Base-by-base conservation (phyloP, 2,329 filamentous ascomycete genomes). In the Thelonectria discophora region DNA sequence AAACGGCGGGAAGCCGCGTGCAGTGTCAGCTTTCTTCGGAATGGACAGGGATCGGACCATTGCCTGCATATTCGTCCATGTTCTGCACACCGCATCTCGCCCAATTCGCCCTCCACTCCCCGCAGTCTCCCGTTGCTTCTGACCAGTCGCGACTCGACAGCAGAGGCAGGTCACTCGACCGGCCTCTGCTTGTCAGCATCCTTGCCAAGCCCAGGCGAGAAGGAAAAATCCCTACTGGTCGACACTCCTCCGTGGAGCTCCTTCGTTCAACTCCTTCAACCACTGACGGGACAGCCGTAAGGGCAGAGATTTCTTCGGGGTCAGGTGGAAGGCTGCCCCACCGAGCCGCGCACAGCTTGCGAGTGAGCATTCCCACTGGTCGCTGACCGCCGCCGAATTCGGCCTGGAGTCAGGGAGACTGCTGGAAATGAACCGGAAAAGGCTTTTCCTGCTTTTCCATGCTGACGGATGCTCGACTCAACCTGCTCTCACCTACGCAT, bases 271-370 rank as follows among this genome's bases (percentile, higher is more conserved):
- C 12, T n/a, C n/a, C 34, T 37, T 37, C 34, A 37, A 13, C 12
- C 34, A 30, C 27, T 8, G 5, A 30, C 27, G 8, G 27, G 27
- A 52, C 52, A 46, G 21, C 47, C 53, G 58, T 61, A 53, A 53
- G 53, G 53, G 58, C 58, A 39, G 42, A 43, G 53, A 48, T 57
- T 61, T 55, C 40, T 15, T 61, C 34, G 37, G 57, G 58, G 58
- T 61, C 58, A 61, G 58, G 58, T 20, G 58, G 53, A 57, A 48
- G 37, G 40, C 34, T 40, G 53, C 58, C 53, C 58, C 58, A 61
- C 58, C 43, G 58, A 56, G 53, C 48, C 48, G 42, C 47, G 34
- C 48, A 55, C 17, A 27, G 50, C 37, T 51, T 49, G 32, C 11
- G 34, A 4, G 15, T 37, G 37, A 21, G 43, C 27, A 24, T 54